phyloP scores from a whole-genome alignment of 1,284 basidiomycete genomes.

The Spongispora temasekensis region DNA sequence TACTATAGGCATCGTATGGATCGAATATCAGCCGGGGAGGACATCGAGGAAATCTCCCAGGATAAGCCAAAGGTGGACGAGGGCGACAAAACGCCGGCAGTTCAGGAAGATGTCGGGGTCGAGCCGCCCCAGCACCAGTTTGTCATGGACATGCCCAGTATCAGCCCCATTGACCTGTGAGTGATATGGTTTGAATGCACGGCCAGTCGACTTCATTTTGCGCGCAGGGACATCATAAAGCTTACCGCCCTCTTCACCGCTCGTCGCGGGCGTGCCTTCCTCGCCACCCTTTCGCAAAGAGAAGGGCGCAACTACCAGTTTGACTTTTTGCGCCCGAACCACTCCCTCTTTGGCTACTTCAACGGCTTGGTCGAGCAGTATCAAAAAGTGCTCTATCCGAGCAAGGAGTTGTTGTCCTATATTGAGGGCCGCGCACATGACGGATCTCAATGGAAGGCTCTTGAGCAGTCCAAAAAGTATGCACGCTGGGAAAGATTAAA shows the following conservation, averaged over 20 bases:
- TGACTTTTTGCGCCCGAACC: constrained; percentile 94
- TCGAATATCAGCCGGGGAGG: constrained; percentile 72
- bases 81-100: constrained; percentile 36
- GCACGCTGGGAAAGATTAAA: constrained; percentile 89
- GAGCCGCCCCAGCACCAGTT: constrained; percentile 88
- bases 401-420: constrained; percentile 70
- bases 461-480: constrained; percentile 77
- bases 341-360: constrained; percentile 96
- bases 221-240: constrained; percentile 80
- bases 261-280: constrained; percentile 85
- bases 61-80: constrained; percentile 49
- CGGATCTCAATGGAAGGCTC: constrained; percentile 70
- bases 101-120: constrained; percentile 58
- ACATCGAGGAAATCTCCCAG: constrained; percentile 57
- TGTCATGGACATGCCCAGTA: constrained; percentile 85
- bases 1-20: constrained; percentile 93
- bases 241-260: constrained; percentile 97
- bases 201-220: constrained; percentile 18
- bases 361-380: constrained; percentile 98
- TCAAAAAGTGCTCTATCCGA: constrained; percentile 86
- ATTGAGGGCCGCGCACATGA: constrained; percentile 65
- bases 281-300: constrained; percentile 80
- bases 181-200: constrained; percentile 35
- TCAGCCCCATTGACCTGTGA: constrained; percentile 89
- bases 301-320: constrained; percentile 98